A percentile compares a stretch with the other conserved stretches of the same genome.
Evolutionary conservation across 2,329 filamentous ascomycete species (phyloP).

Genomic region (Colletotrichum sp.): DNA sequence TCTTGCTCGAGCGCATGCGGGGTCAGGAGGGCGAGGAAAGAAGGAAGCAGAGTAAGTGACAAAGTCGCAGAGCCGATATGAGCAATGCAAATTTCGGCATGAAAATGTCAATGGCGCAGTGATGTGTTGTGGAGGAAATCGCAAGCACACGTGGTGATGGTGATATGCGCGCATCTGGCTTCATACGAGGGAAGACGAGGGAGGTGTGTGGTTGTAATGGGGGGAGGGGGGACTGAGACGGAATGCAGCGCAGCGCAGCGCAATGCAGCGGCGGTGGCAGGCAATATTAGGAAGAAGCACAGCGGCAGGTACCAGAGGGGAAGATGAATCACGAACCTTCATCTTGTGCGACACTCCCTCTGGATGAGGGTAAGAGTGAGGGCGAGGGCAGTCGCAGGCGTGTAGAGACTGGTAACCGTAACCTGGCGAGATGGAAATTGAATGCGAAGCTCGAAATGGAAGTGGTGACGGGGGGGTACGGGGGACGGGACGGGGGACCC

Average conservation of each 20-base stretch:
- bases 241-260: background rate
- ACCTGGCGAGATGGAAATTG: background rate
- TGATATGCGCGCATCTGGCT: background rate
- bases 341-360: constrained; percentile 22
- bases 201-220: background rate
- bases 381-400: background rate
- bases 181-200: background rate
- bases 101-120: background rate
- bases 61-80: background rate
- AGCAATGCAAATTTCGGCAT: background rate
- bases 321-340: constrained; percentile 21
- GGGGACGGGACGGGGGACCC: background rate
- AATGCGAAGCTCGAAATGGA: background rate
- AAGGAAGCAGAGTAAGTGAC: constrained; percentile 6
- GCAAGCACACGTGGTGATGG: background rate
- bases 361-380: background rate
- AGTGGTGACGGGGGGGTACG: background rate
- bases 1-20: constrained; percentile 13
- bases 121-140: background rate
- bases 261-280: background rate
- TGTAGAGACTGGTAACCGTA: background rate
- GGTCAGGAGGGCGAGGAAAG: constrained; percentile 15
- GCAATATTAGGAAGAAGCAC: background rate
- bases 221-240: background rate
- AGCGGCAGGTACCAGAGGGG: background rate